Base-by-base conservation (phyloP, 2,329 filamentous ascomycete genomes). In the Ceratocystis smalleyi region DNA sequence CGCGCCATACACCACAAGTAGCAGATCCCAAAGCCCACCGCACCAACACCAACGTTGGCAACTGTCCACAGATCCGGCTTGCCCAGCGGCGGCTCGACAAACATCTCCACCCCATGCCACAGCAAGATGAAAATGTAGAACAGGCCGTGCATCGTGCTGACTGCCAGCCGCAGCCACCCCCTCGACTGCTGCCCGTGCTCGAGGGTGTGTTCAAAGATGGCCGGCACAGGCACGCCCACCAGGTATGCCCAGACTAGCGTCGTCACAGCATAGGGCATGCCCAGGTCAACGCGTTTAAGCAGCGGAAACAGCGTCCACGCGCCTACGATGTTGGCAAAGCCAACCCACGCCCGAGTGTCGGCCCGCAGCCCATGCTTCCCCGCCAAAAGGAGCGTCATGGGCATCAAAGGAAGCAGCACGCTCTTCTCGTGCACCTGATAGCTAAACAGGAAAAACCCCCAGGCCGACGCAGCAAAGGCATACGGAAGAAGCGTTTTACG, bases 391-490 rank as follows among this genome's bases (percentile, higher is more conserved):
- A 96, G 75, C 0, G 91, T 97, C 88, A 95, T 96, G 0, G 94
- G 94, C 72, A 97, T 83, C 59, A 99, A 78, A 0, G 94, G 95
- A 1, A 99, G 81, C 4, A 99, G 79, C 0, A 96, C 90, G 69
- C 91, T 96, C 80, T 99, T 99, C 76, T 99, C 94, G 71, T 99
- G 94, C 0, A 99, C 95, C 72, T 99, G 94, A 73, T 95, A 99
- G 70, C 90, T 95, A 76, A 95, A 97, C 17, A 99, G 79, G 73
- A 97, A 99, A 78, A 99, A 99, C 0, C 88, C 92, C 94, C 94
- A 99, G 1, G 91, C 88, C 0, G 89, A 91, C 1, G 88, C 81
- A 1, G 91, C 87, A 65, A 97, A 83, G 0, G 89, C 89, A 43
- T 89, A 81, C 0, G 91, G 91, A 15, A 97, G 76, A 3, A 94